Percentiles rank a stretch among this genome's conserved stretches.
phyloP scores from a whole-genome alignment of 106 monocot species.

The Dendrobium catenatum region DNA sequence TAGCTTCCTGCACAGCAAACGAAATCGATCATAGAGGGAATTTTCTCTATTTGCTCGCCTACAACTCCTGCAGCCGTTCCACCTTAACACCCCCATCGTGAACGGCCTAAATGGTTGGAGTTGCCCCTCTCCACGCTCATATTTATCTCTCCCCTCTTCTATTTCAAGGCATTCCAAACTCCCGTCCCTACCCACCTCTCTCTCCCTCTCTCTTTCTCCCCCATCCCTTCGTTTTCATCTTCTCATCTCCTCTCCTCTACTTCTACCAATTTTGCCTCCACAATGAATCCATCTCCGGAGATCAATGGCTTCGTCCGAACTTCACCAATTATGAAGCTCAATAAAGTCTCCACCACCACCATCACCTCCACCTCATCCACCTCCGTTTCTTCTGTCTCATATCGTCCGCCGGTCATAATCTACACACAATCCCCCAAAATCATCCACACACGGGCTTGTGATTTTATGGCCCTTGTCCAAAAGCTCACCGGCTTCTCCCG shows the following conservation, averaged over 20 bases:
- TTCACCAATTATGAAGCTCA: not conserved
- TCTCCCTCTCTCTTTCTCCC: not conserved
- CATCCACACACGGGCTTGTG: slow-evolving; percentile 33
- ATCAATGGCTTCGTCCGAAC: not conserved
- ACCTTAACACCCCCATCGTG: not conserved
- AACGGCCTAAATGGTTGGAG: not conserved
- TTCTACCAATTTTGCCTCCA: not conserved
- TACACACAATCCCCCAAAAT: slow-evolving; percentile 53
- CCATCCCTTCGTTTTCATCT: no score
- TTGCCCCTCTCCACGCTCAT: not conserved
- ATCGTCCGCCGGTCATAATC: slow-evolving; percentile 44
- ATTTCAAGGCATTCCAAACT: no score
- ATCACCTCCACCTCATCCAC: no score
- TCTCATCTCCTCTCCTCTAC: not conserved
- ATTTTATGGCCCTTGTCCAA: slow-evolving; percentile 65
- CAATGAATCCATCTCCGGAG: not conserved
- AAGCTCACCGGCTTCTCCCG: slow-evolving; percentile 45
- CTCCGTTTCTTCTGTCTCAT: not conserved
- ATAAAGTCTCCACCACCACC: no score
- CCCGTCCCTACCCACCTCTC: not conserved
- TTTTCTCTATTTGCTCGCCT: not conserved
- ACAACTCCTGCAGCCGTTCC: not conserved
- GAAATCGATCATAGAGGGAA: no score
- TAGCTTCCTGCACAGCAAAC: no score
- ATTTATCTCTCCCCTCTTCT: not conserved